Base-by-base conservation (phyloP, 805 yeast genomes). In the Wickerhamomyces kurtzmanii region DNA sequence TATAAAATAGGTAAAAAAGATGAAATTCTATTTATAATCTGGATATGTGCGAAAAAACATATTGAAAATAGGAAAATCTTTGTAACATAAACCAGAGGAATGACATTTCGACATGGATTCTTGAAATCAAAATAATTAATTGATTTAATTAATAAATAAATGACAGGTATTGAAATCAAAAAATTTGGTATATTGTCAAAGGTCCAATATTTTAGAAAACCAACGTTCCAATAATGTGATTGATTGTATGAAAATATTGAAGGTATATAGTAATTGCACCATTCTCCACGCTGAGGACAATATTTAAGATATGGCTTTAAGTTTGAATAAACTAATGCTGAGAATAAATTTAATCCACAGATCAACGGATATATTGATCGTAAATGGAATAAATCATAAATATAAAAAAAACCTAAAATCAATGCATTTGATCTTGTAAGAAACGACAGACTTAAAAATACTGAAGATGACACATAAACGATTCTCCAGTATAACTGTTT, bases 201-300 rank as follows among this genome's bases (percentile, higher is more conserved):
- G 0, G 91, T 79, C 89, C 96, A 91, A 53, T 91, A 91, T 22
- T 54, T 60, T 31, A 91, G 51, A 29, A 87, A 71, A 0, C 98
- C 97, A 24, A 62, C 67, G 40, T 75, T 69, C 98, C 98, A 91
- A 50, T 89, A 86, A 37, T 73, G 63, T 2, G 55, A 33, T 52
- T 91, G 98, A 6, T 93, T 81, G 49, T 65, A 83, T 4, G 69
- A 50, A 40, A 75, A 75, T 10, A 89, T 58, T 14, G 78, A 67
- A 6, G 82, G 84, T 0, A 81, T 28, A 4, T 37, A 32, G 5
- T 56, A 38, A 10, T 55, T 34, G 49, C 98, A 89, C 96, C 96
- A 89, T 34, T 67, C 81, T 6, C 82, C 75, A 32, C 85, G 56
- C 10, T 53, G 65, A 1, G 85, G 82, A 47, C 98, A 91, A 36